A percentile compares a stretch with the other conserved stretches of the same genome.
Evolutionary conservation across 208 protist species (phyloP).

Genomic region (Crithidia acanthocephali): DNA sequence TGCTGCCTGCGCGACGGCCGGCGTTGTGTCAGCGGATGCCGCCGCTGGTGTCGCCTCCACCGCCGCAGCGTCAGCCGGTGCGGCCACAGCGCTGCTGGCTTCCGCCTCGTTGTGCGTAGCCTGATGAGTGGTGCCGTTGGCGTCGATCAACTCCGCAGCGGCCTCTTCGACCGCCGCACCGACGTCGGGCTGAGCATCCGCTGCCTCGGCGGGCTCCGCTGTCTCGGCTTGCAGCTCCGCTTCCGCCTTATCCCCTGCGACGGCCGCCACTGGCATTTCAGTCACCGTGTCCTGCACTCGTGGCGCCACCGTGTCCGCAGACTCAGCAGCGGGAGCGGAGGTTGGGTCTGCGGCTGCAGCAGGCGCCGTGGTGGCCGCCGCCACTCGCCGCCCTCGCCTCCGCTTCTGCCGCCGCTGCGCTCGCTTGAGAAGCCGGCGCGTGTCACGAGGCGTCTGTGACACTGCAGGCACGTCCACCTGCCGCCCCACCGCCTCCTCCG

Average conservation of each 20-base stretch:
- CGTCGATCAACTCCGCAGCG: no score
- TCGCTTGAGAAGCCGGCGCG: conserved; percentile 8
- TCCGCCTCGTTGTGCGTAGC: conserved; percentile 3
- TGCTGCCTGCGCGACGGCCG: background rate
- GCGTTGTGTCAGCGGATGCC: no score
- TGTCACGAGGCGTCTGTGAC: background rate
- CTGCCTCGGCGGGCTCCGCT: no score
- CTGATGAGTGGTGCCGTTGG: no score
- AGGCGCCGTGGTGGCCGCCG: background rate
- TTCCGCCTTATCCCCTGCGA: background rate
- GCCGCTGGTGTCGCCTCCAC: conserved; percentile 18
- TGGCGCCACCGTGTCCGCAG: background rate
- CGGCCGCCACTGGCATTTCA: background rate
- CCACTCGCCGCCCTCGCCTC: background rate
- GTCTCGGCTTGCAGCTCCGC: no score
- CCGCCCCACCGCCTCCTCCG: background rate
- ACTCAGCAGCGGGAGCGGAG: background rate
- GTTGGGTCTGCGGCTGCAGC: background rate
- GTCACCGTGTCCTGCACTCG: background rate
- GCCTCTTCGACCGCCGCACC: no score
- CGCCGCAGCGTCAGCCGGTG: no score
- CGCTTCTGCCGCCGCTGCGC: background rate
- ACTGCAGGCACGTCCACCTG: background rate
- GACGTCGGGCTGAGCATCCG: no score
- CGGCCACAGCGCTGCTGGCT: no score